A percentile compares a stretch with the other conserved stretches of the same genome.
Evolutionary conservation across 805 yeast genomes (phyloP).

Genomic region (Teunomyces stri): DNA sequence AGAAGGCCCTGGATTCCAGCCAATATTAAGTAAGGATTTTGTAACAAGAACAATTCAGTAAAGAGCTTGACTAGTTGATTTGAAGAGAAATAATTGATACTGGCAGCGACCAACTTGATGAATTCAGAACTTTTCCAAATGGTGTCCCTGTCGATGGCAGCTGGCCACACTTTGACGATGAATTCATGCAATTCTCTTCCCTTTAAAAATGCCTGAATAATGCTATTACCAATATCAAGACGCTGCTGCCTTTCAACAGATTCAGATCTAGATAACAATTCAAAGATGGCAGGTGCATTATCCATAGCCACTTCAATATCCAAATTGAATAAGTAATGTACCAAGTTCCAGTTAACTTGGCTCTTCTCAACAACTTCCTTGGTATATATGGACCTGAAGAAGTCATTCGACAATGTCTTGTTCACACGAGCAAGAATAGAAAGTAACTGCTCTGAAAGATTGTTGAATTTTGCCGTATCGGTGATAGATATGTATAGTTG

Average conservation of each 20-base stretch:
- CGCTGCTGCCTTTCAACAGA: constrained; percentile 3
- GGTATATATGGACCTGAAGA: constrained; percentile 43
- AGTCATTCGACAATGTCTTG: constrained; percentile 52
- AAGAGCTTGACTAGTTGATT: constrained; percentile 34
- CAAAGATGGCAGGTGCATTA: constrained; percentile 34
- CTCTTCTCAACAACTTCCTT: constrained; percentile 20
- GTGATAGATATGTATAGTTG: constrained; percentile 44
- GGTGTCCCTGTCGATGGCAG: constrained; percentile 15
- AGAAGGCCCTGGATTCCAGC: constrained; percentile 42
- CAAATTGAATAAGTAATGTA: constrained; percentile 47
- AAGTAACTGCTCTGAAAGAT: constrained; percentile 43
- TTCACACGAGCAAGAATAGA: constrained; percentile 47
- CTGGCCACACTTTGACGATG: constrained; percentile 43
- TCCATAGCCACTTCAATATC: constrained; percentile 60
- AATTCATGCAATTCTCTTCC: constrained; percentile 59
- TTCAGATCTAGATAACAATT: constrained; percentile 7
- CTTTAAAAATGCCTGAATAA: constrained; percentile 48
- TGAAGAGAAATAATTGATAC: constrained; percentile 45
- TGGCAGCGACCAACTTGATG: constrained; percentile 35
- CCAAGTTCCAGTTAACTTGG: constrained; percentile 42
- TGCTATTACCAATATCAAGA: constrained; percentile 20
- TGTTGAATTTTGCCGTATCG: constrained; percentile 26
- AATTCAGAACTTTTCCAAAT: constrained; percentile 29
- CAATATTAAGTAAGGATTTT: constrained; percentile 8
- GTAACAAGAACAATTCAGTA: constrained; percentile 2